These are phyloP conservation scores for Malus domestica DNA, from an alignment of 306 rosid genomes.

Conservation along the genomic window ASM211411v1 NC_041798.1:41611501-41612000, in stretches of 20 bases:
- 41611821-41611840: neutral
- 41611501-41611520: constrained; percentile 90
- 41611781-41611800: constrained; percentile 64
- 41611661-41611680: constrained; percentile 14
- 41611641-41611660: neutral
- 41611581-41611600: neutral
- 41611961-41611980: neutral
- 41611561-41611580: neutral
- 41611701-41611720: constrained; percentile 78
- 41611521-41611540: constrained; percentile 97
- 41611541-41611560: constrained; percentile 8
- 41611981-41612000: neutral
- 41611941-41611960: neutral
- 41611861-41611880: neutral
- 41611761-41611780: constrained; percentile 82
- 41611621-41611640: neutral
- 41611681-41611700: constrained; percentile 86
- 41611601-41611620: neutral
- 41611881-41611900: neutral
- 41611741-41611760: constrained; percentile 95
- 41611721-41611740: constrained; percentile 84
- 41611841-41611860: neutral
- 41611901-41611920: neutral
- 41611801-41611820: constrained; percentile 15
- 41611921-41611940: neutral